phyloP scores from a whole-genome alignment of 495 filamentous ascomycete species.

The Neurospora pannonica region DNA sequence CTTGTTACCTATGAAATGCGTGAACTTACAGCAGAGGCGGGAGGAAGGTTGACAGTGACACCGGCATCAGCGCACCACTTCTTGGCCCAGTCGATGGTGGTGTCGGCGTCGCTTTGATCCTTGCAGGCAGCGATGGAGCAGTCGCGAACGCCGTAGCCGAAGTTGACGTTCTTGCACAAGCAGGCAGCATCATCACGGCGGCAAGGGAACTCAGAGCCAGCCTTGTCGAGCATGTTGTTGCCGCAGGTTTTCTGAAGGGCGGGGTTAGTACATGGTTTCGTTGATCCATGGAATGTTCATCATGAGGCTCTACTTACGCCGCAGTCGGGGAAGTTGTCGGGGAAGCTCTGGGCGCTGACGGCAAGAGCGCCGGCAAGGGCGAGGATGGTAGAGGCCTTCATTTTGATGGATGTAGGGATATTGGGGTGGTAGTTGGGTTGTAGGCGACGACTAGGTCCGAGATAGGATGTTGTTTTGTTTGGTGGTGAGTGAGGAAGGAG shows the following conservation, averaged over 20 bases:
- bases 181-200: constrained; percentile 43
- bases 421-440: not conserved
- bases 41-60: constrained; percentile 11
- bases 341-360: constrained; percentile 20
- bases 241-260: constrained; percentile 56
- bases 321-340: constrained; percentile 23
- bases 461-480: not conserved
- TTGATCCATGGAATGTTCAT: constrained; percentile 1
- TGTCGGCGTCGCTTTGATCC: constrained; percentile 17
- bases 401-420: constrained; percentile 18
- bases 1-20: not conserved
- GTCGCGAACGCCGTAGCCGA: constrained; percentile 68
- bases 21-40: constrained; percentile 16
- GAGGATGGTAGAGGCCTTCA: constrained; percentile 30
- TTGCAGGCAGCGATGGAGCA: constrained; percentile 65
- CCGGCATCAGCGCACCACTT: constrained; percentile 21
- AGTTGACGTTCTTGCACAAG: constrained; percentile 61
- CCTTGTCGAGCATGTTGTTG: constrained; percentile 60
- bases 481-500: not conserved
- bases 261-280: constrained; percentile 2
- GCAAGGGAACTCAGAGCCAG: constrained; percentile 50
- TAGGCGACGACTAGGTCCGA: not conserved
- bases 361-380: constrained; percentile 19
- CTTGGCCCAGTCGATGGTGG: constrained; percentile 25
- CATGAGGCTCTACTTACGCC: constrained; percentile 28